A percentile compares a stretch with the other conserved stretches of the same genome.
Conservation (phyloP, 2,329 filamentous ascomycete species). For the Pezicula neosporulosa region DNA sequence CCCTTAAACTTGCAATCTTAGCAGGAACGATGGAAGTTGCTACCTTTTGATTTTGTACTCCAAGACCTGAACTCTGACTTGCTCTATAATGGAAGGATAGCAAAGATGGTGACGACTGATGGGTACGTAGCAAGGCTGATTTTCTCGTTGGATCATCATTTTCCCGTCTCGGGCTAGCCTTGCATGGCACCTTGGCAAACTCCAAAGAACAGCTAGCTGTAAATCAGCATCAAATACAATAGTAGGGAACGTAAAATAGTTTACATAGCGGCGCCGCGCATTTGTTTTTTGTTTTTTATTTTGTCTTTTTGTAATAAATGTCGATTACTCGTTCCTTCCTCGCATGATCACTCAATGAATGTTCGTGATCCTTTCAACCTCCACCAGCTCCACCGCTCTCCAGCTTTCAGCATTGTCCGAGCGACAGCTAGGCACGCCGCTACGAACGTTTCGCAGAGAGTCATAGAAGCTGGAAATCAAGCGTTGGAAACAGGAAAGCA, state of each 20-base stretch:
- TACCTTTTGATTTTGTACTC: too few relatives aligned
- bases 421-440: slow-evolving; percentile 43
- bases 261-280: slow-evolving; percentile 4
- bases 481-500: slow-evolving; percentile 40
- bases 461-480: slow-evolving; percentile 45
- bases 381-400: slow-evolving; percentile 32
- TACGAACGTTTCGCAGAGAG: slow-evolving; percentile 41
- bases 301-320: neutral
- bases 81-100: too few relatives aligned
- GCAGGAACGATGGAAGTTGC: too few relatives aligned
- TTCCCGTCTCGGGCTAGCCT: too few relatives aligned
- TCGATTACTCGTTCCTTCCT: slow-evolving; percentile 4
- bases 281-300: slow-evolving; percentile 4
- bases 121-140: too few relatives aligned
- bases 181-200: neutral
- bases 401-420: slow-evolving; percentile 48
- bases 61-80: too few relatives aligned
- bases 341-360: slow-evolving; percentile 30
- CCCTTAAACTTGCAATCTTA: too few relatives aligned
- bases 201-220: neutral
- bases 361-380: slow-evolving; percentile 32
- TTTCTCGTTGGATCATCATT: too few relatives aligned
- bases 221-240: too few relatives aligned
- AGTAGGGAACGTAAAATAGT: neutral
- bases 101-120: too few relatives aligned